Evolutionary conservation across 495 filamentous ascomycete species (phyloP).

Genomic region (Evansstolkia leycettana): DNA sequence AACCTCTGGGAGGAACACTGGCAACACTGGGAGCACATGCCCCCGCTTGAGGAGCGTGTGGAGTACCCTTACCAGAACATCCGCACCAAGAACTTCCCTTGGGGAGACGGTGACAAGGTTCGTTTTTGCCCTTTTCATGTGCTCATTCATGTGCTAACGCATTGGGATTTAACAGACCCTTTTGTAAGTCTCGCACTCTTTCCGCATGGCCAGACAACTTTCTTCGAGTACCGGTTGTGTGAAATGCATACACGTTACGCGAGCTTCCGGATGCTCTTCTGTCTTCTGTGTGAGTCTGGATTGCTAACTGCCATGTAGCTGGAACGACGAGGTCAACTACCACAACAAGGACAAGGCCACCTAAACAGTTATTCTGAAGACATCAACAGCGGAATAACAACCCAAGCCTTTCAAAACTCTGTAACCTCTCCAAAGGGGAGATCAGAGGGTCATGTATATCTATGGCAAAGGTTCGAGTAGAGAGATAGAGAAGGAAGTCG

Average conservation of each 20-base stretch:
- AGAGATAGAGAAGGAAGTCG: slow-evolving; percentile 4
- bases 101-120: slow-evolving; percentile 92
- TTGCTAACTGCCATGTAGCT: slow-evolving; percentile 41
- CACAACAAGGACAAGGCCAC: slow-evolving; percentile 77
- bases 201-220: neutral
- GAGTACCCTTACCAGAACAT: slow-evolving; percentile 96
- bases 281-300: no score
- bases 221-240: no score
- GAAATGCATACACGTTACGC: no score
- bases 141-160: slow-evolving; percentile 17
- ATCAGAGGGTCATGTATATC: slow-evolving; percentile 11
- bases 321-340: slow-evolving; percentile 91
- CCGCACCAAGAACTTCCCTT: slow-evolving; percentile 77
- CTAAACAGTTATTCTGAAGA: slow-evolving; percentile 25
- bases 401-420: slow-evolving; percentile 6
- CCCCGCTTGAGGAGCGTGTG: slow-evolving; percentile 72
- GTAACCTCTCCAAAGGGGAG: slow-evolving; percentile 1
- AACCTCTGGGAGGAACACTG: slow-evolving; percentile 88
- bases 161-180: slow-evolving; percentile 30
- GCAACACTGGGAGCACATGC: slow-evolving; percentile 83
- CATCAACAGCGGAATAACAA: slow-evolving; percentile 8
- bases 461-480: slow-evolving; percentile 6
- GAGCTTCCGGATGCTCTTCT: no score
- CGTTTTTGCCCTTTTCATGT: slow-evolving; percentile 4
- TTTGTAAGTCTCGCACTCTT: slow-evolving; percentile 44